These are phyloP conservation scores for Wickerhamomyces chaumierensis DNA, from an alignment of 805 yeast species.

Conservation along the genomic window DNA sequence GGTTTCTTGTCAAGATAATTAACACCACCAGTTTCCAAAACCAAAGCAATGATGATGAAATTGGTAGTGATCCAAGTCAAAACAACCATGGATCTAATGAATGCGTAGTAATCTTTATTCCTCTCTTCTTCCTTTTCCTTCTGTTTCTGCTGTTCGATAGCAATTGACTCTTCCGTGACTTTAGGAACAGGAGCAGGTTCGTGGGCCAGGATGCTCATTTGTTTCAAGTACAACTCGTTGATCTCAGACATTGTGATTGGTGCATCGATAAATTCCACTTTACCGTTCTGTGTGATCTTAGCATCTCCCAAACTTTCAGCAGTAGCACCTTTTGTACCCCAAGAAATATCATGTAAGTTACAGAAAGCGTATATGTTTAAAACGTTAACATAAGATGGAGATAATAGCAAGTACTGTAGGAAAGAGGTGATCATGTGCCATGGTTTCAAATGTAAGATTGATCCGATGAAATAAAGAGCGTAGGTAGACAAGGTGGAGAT, in stretches of 20 bases:
- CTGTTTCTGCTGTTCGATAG: constrained; percentile 23
- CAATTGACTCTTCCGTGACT: constrained; percentile 17
- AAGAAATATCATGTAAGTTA: constrained; percentile 89
- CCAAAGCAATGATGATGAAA: constrained; percentile 70
- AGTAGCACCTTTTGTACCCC: constrained; percentile 92
- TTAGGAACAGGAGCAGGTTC: constrained; percentile 17
- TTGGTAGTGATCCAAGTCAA: constrained; percentile 84
- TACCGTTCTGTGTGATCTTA: constrained; percentile 53
- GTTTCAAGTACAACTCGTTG: constrained; percentile 59
- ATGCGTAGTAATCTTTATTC: constrained; percentile 79
- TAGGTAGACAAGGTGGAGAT: constrained; percentile 84
- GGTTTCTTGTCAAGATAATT: constrained; percentile 23
- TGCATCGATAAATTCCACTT: constrained; percentile 48
- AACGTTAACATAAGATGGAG: constrained; percentile 87
- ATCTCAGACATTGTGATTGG: constrained; percentile 73
- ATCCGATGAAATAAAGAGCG: constrained; percentile 65
- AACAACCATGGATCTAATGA: constrained; percentile 81
- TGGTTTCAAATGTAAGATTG: constrained; percentile 79
- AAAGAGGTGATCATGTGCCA: constrained; percentile 88
- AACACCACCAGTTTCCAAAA: constrained; percentile 76
- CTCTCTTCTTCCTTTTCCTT: constrained; percentile 34
- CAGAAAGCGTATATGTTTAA: constrained; percentile 92
- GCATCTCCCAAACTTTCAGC: constrained; percentile 77
- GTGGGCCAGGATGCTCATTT: constrained; percentile 44
- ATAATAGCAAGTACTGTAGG: constrained; percentile 67